Evolutionary conservation across 2,329 filamentous ascomycete genomes (phyloP), one percentile per base, ranked within the genome.

Genomic region (Aspergillus fischeri): DNA sequence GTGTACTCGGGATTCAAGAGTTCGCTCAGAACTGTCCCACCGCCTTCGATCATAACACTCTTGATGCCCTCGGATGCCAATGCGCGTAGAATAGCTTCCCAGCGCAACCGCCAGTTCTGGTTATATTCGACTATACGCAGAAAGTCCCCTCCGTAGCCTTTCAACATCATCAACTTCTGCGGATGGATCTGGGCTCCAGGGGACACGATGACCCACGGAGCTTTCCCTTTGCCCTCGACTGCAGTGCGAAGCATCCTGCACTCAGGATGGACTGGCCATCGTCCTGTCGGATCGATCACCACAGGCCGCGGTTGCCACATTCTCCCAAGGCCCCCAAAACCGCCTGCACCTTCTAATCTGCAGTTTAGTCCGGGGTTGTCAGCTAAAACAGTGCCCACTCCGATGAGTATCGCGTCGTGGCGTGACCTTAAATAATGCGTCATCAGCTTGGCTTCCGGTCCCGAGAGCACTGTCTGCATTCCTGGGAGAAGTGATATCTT

Each of bases 41-140:
- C 93, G 0, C 93, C 93, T 73, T 97, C 93, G 51, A 97, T 82
- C 93, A 97, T 97, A 57, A 97, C 80, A 69, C 91, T 96, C 53
- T 75, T 73, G 48, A 96, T 76, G 1, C 86, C 86, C 64, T 89
- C 80, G 1, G 70, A 71, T 28, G 73, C 75, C 35, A 96, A 72
- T 3, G 78, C 76, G 20, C 73, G 73, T 29, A 95, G 74, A 17
- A 95, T 81, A 44, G 81, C 79, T 10, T 73, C 72, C 91, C 91
- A 95, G 20, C 78, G 73, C 60, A 89, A 80, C 55, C 80, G 76
- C 69, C 73, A 73, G 32, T 75, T 68, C 17, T 68, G 75, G 50
- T 71, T 73, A 54, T 71, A 68, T 49, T 76, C 70, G 58, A 70
- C 62, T 5, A 75, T 73, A 35, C 72, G 71, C 49, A 80, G 67